Base-by-base conservation (phyloP, 345 rosid genomes). In the Trapa incisa region DNA sequence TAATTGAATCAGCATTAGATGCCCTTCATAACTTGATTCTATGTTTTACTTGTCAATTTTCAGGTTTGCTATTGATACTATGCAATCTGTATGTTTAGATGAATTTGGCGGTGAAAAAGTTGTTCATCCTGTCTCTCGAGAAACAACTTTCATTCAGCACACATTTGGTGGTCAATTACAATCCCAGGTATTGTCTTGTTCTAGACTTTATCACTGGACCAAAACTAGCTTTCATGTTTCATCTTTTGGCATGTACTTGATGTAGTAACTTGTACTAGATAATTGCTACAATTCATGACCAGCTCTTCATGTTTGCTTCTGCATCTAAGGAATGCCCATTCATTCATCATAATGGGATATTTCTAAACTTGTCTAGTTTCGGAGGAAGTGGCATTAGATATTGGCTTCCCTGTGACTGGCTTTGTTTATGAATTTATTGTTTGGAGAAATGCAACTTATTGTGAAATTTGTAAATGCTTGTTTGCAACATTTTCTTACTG, bases 71-170 rank as follows among this genome's bases (percentile, higher is more conserved):
- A 86, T 94, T 76, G 99, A 94, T 68, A 87, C 84, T 3, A 94
- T 94, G 99, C 99, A 94, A 78, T 90, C 89, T 54, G 91, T 79
- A 68, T 94, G 95, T 78, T 92, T 94, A 37, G 95, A 89, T 71
- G 99, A 91, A 79, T 89, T 86, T 41, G 97, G 99, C 61, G 99
- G 97, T 71, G 97, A 94, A 72, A 91, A 80, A 71, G 83, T 84
- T 75, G 92, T 93, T 67, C 86, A 83, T 71, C 80, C 76, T 65
- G 75, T 80, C 50, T 76, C 78, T 56, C 97, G 86, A 78, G 95
- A 91, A 73, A 94, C 99, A 41, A 91, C 99, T 33, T 81, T 94
- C 63, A 78, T 91, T 73, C 99, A 94, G 76, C 95, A 91, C 77
- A 83, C 86, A 76, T 94, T 88, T 77, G 97, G 95, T 50, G 99